These are phyloP conservation scores for Boletus tomentosulus DNA, from an alignment of 768 basidiomycete species.

Conservation along the genomic window DNA sequence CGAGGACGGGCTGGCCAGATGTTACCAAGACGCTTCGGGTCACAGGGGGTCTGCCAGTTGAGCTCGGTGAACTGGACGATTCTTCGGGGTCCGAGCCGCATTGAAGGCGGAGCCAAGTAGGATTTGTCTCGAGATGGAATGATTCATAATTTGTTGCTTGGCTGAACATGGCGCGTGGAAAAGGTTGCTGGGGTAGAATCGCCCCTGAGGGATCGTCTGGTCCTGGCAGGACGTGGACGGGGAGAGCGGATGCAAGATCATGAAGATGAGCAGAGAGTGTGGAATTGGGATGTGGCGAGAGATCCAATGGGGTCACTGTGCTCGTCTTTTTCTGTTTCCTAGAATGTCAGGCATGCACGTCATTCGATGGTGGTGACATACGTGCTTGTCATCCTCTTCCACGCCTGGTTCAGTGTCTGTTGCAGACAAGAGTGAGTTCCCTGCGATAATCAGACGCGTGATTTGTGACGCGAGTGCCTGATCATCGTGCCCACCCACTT, in stretches of 20 bases:
- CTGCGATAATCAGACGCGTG: conserved; percentile 83
- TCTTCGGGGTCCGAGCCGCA: conserved; percentile 37
- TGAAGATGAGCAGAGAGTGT: conserved; percentile 64
- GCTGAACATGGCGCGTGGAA: conserved; percentile 91
- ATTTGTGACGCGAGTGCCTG: conserved; percentile 65
- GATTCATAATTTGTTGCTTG: conserved; percentile 49
- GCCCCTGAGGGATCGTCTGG: conserved; percentile 82
- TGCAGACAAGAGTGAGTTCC: conserved; percentile 74
- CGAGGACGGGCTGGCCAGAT: conserved; percentile 90
- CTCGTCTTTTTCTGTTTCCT: conserved; percentile 56
- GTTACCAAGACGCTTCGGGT: conserved; percentile 70
- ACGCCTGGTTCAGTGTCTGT: conserved; percentile 31
- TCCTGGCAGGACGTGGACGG: conserved; percentile 87
- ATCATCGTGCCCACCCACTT: conserved; percentile 68
- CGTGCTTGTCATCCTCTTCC: conserved; percentile 49
- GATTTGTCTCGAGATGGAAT: conserved; percentile 84
- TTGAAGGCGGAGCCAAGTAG: conserved; percentile 72
- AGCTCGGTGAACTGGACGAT: conserved; percentile 1
- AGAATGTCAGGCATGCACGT: conserved; percentile 11
- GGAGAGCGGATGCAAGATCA: conserved; percentile 74
- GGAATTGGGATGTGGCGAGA: conserved; percentile 72
- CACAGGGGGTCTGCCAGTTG: conserved; percentile 19
- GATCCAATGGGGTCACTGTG: conserved; percentile 48
- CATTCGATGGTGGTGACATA: conserved; percentile 31
- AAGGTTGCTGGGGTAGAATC: conserved; percentile 89